Evolutionary conservation across 2,329 filamentous ascomycete genomes (phyloP).

Genomic region (Colletotrichum incanum): DNA sequence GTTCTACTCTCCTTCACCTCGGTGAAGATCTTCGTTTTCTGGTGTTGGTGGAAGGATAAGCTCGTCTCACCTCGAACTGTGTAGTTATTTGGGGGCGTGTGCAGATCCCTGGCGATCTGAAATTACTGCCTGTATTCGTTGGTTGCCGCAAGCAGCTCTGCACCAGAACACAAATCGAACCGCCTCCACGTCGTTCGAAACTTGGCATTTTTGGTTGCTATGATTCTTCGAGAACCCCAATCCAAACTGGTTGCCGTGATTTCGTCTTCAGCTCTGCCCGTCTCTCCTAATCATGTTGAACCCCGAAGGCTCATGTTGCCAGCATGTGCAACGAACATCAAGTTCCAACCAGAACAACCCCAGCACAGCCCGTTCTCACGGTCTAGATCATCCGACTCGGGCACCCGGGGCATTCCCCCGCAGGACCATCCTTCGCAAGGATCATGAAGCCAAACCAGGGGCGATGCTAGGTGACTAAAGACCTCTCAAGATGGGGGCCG

Average conservation of each 20-base stretch:
- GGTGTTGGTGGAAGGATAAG: not conserved
- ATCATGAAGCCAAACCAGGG: too few species aligned
- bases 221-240: not conserved
- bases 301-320: not conserved
- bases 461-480: too few species aligned
- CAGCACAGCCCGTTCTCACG: too few species aligned
- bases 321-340: conserved; percentile 2
- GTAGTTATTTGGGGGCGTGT: not conserved
- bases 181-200: conserved; percentile 7
- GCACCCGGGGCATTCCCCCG: too few species aligned
- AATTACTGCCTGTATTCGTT: not conserved
- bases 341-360: not conserved
- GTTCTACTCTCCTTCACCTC: not conserved
- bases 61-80: not conserved
- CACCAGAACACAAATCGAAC: not conserved
- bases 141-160: too few species aligned
- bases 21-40: not conserved
- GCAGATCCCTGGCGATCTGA: conserved; percentile 20
- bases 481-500: too few species aligned
- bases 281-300: not conserved
- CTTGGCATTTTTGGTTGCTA: not conserved
- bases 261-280: conserved; percentile 2
- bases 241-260: conserved; percentile 1
- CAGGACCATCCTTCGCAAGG: too few species aligned
- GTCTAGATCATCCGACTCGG: too few species aligned